A percentile compares a stretch with the other conserved stretches of the same genome.
These are phyloP conservation scores for Wickerhamiella azyma DNA, from an alignment of 805 yeast genomes.

Conservation along the genomic window DNA sequence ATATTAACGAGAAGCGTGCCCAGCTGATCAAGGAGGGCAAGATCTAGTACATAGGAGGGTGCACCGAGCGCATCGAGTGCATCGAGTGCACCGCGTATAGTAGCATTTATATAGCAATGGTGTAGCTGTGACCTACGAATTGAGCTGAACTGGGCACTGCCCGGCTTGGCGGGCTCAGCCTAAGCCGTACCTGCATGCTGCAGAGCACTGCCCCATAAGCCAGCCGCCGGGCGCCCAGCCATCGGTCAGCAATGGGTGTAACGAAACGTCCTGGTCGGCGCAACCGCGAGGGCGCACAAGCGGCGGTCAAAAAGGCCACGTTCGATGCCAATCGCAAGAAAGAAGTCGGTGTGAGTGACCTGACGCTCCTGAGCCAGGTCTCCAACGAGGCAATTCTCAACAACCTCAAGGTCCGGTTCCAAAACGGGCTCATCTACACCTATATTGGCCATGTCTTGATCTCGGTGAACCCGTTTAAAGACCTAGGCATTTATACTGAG, in stretches of 20 bases:
- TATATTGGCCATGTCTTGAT: slow-evolving; percentile 90
- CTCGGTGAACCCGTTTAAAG: slow-evolving; percentile 93
- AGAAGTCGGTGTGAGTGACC: slow-evolving; percentile 96
- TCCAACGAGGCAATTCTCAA: slow-evolving; percentile 88
- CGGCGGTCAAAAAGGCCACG: slow-evolving; percentile 70
- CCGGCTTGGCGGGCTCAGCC: background rate
- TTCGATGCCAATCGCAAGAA: slow-evolving; percentile 79
- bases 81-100: no score
- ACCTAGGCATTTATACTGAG: slow-evolving; percentile 86
- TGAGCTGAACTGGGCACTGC: no score
- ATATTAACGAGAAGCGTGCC: slow-evolving; percentile 21
- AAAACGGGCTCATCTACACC: slow-evolving; percentile 81
- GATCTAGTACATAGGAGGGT: background rate
- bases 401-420: slow-evolving; percentile 75
- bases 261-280: slow-evolving; percentile 58
- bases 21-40: slow-evolving; percentile 15
- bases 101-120: no score
- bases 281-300: slow-evolving; percentile 42
- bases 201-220: background rate
- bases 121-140: no score
- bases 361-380: slow-evolving; percentile 76
- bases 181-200: background rate
- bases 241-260: no score
- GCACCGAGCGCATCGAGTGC: no score
- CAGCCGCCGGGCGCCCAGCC: no score